Evolutionary conservation across 805 yeast species (phyloP).

Genomic region (Candida endomychidarum): DNA sequence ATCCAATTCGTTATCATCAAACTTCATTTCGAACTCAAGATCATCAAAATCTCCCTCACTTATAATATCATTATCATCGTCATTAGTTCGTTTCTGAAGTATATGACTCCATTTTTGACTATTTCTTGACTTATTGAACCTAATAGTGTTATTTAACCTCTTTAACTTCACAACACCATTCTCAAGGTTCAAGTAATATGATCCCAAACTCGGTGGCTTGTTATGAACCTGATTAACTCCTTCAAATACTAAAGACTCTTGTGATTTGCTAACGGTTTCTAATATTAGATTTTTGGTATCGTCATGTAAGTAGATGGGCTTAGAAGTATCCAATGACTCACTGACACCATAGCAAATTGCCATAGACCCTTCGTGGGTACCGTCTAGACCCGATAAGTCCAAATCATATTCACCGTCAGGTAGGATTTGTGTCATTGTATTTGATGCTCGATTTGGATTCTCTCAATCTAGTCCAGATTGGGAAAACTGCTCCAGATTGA

Average conservation of each 20-base stretch:
- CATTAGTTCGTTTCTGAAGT: constrained; percentile 11
- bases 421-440: constrained; percentile 2
- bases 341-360: constrained; percentile 44
- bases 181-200: constrained; percentile 29
- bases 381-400: constrained; percentile 27
- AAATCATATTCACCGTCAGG: constrained; percentile 46
- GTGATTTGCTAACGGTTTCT: constrained; percentile 23
- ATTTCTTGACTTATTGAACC: constrained; percentile 40
- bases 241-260: constrained; percentile 35
- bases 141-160: constrained; percentile 30
- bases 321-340: constrained; percentile 38
- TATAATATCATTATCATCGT: constrained; percentile 17
- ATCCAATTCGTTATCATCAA: constrained; percentile 13
- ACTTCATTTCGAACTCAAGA: constrained; percentile 19
- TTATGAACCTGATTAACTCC: constrained; percentile 35
- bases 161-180: constrained; percentile 21
- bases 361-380: constrained; percentile 1
- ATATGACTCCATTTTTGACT: constrained; percentile 21
- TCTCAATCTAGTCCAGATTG: too few relatives aligned
- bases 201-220: constrained; percentile 17
- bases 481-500: too few relatives aligned
- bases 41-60: constrained; percentile 42
- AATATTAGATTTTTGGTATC: constrained; percentile 33
- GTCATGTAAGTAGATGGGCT: constrained; percentile 34
- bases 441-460: constrained; percentile 4